Base-by-base conservation (phyloP, 768 basidiomycete species). In the Pisolithus sp. region DNA sequence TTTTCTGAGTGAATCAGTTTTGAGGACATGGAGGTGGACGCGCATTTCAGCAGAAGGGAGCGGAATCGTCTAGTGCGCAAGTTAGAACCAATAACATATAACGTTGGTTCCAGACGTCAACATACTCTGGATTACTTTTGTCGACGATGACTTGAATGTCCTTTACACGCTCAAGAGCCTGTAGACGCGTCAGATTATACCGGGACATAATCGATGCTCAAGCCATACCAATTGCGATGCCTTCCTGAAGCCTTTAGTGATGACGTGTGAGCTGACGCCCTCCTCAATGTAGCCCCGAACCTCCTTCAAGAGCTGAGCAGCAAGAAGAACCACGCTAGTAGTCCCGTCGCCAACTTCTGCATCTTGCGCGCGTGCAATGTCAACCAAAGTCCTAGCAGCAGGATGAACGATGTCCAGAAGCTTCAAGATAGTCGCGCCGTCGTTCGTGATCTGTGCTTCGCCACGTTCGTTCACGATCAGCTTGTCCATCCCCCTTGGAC, bases 11-110 rank as follows among this genome's bases (percentile, higher is more conserved):
- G 95, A 61, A 99, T 97, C 54, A 98, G 82, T 71, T 98, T 99
- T 55, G 95, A 98, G 15, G 96, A 98, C 95, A 98, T 97, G n/a
- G 96, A 95, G 3, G 96, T 99, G 24, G 93, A 86, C 24, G 96
- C 96, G 70, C 93, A 96, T 75, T 96, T 94, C 60, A 96, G 78
- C 31, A 98, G 80, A 21, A 98, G 83, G 55, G 93, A 90, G 45
- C 85, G 93, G 80, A 98, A 96, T 59, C 82, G 82, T 58, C 95
- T 98, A 59, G 7, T 2, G 48, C 53, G 21, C 48, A 30, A 39
- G 52, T 67, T 39, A 44, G 46, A 51, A 38, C 39, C 50, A 8
- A 17, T 41, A 30, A 23, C 10, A 34, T 26, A 17, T 41, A 30
- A 23, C 10, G 31, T 26, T 20, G 26, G 58, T 34, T 34, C 48